phyloP scores from a whole-genome alignment of 768 basidiomycete species.

The Obba rivulosa region DNA sequence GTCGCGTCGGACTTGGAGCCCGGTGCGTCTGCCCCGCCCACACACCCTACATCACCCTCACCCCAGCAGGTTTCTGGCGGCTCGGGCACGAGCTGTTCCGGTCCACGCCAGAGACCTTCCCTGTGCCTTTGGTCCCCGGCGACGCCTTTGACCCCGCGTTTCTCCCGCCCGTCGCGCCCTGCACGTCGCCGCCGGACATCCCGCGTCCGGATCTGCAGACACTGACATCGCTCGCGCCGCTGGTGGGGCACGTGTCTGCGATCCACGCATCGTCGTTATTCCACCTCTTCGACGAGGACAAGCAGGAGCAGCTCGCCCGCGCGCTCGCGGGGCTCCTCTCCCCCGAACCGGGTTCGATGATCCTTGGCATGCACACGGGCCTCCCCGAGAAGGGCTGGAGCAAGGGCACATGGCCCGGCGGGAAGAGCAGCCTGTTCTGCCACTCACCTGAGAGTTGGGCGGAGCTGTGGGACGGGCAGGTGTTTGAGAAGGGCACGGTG shows the following conservation, averaged over 20 bases:
- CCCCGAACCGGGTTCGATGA: constrained; percentile 35
- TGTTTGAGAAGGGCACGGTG: constrained; percentile 31
- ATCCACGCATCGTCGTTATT: constrained; percentile 50
- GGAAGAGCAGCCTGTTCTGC: constrained; percentile 21
- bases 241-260: constrained; percentile 40
- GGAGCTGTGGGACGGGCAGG: constrained; percentile 30
- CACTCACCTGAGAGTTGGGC: constrained; percentile 34
- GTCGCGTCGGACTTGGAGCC: constrained; percentile 33
- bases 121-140: constrained; percentile 50
- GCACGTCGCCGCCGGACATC: not conserved
- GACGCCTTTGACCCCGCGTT: constrained; percentile 45
- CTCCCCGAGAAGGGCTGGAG: constrained; percentile 24
- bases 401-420: no score
- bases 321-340: constrained; percentile 35
- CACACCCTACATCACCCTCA: not conserved
- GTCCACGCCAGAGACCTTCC: constrained; percentile 45
- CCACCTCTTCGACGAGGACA: constrained; percentile 37
- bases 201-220: constrained; percentile 22
- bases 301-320: constrained; percentile 35
- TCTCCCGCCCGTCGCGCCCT: constrained; percentile 21
- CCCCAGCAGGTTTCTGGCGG: constrained; percentile 50
- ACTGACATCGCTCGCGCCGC: constrained; percentile 37
- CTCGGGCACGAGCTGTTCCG: constrained; percentile 58
- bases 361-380: constrained; percentile 36
- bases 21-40: constrained; percentile 19